phyloP scores from a whole-genome alignment of 495 filamentous ascomycete genomes.

The Xylaria cubensis region DNA sequence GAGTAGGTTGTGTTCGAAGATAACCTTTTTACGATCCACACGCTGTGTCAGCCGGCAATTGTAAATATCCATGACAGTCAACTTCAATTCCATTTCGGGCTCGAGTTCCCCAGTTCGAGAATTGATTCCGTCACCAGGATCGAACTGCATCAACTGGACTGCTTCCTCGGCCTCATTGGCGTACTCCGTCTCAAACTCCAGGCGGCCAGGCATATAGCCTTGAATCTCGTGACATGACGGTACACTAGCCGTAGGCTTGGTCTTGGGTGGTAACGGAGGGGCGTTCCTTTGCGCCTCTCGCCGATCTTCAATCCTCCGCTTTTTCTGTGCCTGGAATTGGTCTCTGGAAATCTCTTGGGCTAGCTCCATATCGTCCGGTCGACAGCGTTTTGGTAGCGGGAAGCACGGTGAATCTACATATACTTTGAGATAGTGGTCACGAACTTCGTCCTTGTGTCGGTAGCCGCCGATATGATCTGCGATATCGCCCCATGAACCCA shows the following conservation, averaged over 20 bases:
- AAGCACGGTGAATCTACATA: constrained; percentile 85
- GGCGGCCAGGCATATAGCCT: constrained; percentile 96
- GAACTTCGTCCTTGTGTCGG: constrained; percentile 91
- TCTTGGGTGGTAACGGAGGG: constrained; percentile 83
- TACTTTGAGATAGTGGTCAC: constrained; percentile 87
- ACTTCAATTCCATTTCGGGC: constrained; percentile 94
- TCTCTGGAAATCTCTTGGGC: constrained; percentile 83
- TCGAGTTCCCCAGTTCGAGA: constrained; percentile 81
- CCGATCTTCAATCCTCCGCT: constrained; percentile 88
- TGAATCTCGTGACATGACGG: constrained; percentile 97
- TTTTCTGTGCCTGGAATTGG: constrained; percentile 92
- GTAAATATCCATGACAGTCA: constrained; percentile 98
- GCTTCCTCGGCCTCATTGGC: constrained; percentile 98
- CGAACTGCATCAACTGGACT: constrained; percentile 97
- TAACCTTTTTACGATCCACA: constrained; percentile 94
- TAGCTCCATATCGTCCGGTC: constrained; percentile 77
- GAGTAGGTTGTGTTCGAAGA: constrained; percentile 92
- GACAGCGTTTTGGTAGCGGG: constrained; percentile 82
- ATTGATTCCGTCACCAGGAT: constrained; percentile 91
- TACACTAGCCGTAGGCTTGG: constrained; percentile 92
- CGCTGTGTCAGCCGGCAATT: constrained; percentile 89
- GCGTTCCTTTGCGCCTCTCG: constrained; percentile 88
- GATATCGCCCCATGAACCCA: constrained; percentile 97
- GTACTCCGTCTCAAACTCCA: constrained; percentile 98
- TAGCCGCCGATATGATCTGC: constrained; percentile 97